phyloP scores from a whole-genome alignment of 1,284 basidiomycete genomes.

The Sporisorium scitamineum region DNA sequence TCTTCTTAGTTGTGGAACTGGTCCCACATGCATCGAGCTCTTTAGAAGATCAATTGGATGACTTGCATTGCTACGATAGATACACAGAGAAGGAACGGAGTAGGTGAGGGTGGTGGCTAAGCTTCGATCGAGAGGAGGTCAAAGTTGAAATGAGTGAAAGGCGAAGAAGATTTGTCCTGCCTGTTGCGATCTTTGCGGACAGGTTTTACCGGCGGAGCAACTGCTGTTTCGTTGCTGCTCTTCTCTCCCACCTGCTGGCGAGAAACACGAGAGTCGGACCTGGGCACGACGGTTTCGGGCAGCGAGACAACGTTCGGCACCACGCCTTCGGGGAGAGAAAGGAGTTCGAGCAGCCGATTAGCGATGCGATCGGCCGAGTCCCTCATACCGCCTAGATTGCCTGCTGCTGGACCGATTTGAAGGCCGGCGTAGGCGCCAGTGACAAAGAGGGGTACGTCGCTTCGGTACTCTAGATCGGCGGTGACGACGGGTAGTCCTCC shows the following conservation, averaged over 20 bases:
- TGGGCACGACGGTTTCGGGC: conserved; percentile 16
- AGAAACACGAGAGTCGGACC: not conserved
- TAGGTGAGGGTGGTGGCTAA: too few relatives aligned
- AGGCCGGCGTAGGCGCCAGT: conserved; percentile 63
- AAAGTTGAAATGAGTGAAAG: conserved; percentile 47
- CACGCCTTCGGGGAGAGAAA: conserved; percentile 18
- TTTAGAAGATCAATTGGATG: too few relatives aligned
- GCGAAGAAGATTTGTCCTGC: conserved; percentile 4
- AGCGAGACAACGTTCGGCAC: conserved; percentile 15
- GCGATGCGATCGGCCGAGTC: conserved; percentile 69
- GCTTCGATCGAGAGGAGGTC: conserved; percentile 43
- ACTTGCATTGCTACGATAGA: conserved; percentile 6
- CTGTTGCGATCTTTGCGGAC: not conserved
- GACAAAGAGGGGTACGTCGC: conserved; percentile 67
- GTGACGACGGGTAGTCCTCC: conserved; percentile 67
- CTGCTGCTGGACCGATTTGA: conserved; percentile 69
- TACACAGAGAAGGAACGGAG: too few relatives aligned
- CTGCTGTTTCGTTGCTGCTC: not conserved
- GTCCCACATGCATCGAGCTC: too few relatives aligned
- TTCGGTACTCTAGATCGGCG: conserved; percentile 64
- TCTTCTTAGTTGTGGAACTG: too few relatives aligned
- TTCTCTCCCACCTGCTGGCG: not conserved
- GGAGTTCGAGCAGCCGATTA: conserved; percentile 44
- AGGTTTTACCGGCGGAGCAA: not conserved
- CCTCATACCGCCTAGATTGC: conserved; percentile 69